Conservation (phyloP, 805 yeast genomes). For the Wickerhamomyces sydowiorum region DNA sequence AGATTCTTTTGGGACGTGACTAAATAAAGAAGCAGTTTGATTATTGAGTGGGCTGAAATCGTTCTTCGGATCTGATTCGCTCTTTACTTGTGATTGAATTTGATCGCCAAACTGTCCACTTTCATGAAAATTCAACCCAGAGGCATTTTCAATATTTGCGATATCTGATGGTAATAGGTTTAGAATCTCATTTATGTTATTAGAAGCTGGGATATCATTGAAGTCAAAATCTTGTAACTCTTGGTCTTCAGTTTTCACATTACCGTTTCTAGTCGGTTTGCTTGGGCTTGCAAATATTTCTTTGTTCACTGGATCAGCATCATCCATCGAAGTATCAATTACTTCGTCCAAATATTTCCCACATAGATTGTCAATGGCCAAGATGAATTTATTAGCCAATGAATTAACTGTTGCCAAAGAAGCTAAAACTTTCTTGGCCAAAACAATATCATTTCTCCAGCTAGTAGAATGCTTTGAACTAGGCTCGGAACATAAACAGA, state of each 20-base stretch:
- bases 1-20: background rate
- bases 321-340: no score
- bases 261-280: background rate
- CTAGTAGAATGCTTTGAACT: slow-evolving; percentile 34
- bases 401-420: slow-evolving; percentile 36
- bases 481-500: slow-evolving; percentile 48
- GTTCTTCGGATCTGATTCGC: background rate
- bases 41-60: background rate
- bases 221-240: slow-evolving; percentile 20
- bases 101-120: background rate
- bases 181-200: slow-evolving; percentile 15
- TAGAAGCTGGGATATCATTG: slow-evolving; percentile 17
- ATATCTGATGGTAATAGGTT: slow-evolving; percentile 21
- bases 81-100: background rate
- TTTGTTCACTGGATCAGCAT: no score
- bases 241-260: background rate
- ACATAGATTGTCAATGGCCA: slow-evolving; percentile 39
- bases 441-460: slow-evolving; percentile 40
- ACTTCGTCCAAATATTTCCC: slow-evolving; percentile 21
- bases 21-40: background rate
- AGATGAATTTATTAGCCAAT: slow-evolving; percentile 39
- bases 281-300: no score
- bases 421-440: slow-evolving; percentile 33
- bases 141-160: slow-evolving; percentile 10
- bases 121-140: background rate